phyloP scores from a whole-genome alignment of 129 eudicot genomes.

The Centaurea solstitialis region DNA sequence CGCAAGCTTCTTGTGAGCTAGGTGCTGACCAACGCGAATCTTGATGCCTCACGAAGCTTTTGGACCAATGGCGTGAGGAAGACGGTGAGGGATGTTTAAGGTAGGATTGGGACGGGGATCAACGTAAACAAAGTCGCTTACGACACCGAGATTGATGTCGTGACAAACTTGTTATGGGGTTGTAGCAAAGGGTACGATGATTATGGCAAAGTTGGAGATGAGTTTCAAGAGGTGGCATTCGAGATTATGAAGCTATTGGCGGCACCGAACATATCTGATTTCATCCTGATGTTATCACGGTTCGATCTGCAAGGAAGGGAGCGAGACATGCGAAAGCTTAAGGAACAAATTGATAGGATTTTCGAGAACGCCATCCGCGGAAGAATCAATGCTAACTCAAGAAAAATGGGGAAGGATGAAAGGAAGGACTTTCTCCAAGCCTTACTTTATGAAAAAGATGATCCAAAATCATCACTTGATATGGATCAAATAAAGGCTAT shows the following conservation, averaged over 20 bases:
- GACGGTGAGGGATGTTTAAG: background rate
- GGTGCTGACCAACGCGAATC: conserved; percentile 32
- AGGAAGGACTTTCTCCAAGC: conserved; percentile 46
- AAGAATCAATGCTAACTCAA: conserved; percentile 17
- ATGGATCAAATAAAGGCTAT: conserved; percentile 43
- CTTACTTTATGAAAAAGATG: conserved; percentile 24
- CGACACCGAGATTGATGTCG: conserved; percentile 32
- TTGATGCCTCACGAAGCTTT: background rate
- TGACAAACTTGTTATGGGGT: conserved; percentile 44
- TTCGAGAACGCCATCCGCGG: conserved; percentile 19
- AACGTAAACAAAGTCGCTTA: conserved; percentile 11
- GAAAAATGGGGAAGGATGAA: conserved; percentile 15
- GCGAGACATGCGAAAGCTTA: conserved; percentile 34
- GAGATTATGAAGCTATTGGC: background rate
- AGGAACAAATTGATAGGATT: conserved; percentile 27
- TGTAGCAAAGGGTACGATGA: conserved; percentile 32
- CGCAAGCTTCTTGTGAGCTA: conserved; percentile 15
- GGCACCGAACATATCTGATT: conserved; percentile 32
- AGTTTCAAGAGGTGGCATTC: background rate
- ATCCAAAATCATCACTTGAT: conserved; percentile 29
- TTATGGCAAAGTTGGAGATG: background rate
- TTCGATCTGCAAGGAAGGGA: conserved; percentile 46
- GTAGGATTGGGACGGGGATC: background rate
- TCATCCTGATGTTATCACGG: conserved; percentile 29
- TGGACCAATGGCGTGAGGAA: conserved; percentile 21